Evolutionary conservation across 140 eudicot genomes (phyloP), one percentile per base, ranked within the genome.

Genomic region (Ambrosia hybrid): DNA sequence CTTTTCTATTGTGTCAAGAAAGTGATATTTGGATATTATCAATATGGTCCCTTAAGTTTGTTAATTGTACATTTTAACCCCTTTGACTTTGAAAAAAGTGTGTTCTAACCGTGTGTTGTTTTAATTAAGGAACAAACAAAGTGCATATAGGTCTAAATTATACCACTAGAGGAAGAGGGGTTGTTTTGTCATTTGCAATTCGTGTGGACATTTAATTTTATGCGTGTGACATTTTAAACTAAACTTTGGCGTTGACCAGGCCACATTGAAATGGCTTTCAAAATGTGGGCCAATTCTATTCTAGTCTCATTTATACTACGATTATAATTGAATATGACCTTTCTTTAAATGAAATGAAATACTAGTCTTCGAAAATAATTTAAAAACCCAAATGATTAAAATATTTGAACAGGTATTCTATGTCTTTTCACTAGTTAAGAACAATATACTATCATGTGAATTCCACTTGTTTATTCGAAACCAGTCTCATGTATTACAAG

Each of bases 1-100:
- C 46, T 41, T 41, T 41, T 41, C 46, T 41, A 6, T 41, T 41
- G 46, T 39, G 72, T 77, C 45, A 38, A 6, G 76, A 61, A 53
- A 58, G 53, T 43, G 65, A 75, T 16, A 33, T 57, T 15, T 78
- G 12, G 21, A 45, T n/a, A 45, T 41, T 72, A 33, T 57, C 30
- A 36, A 55, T 17, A 45, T 11, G n/a, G 8, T 17, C 9, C 70
- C 66, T 36, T 79, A 57, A 66, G 78, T 73, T 73, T 58, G 43
- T 46, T 6, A 9, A 3, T 57, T 51, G 53, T 38, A 67, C 70
- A 73, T 1, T 16, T 13, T 0, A 6, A 57, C 63, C 83, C 74
- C 79, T 59, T 66, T 67, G 21, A 52, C 36, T 72, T 55, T 15
- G 2, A 3, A 33, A 56, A 53, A 41, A 16, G 0, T 11, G 3